These are phyloP conservation scores for Trametes pubescens DNA, from an alignment of 1,284 basidiomycete genomes.

Conservation along the genomic window DNA sequence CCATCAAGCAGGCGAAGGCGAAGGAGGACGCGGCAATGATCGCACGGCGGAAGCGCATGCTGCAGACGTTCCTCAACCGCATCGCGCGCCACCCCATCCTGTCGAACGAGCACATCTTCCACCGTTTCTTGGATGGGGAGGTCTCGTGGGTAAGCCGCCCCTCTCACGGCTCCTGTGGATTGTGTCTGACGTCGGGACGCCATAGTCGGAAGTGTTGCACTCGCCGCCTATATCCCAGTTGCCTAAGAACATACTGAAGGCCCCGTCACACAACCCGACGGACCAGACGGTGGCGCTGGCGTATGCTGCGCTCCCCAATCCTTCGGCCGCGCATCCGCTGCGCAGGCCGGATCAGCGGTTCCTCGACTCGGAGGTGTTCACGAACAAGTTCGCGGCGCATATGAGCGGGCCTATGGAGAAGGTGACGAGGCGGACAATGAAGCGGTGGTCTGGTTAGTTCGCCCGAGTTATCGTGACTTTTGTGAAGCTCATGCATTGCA, in stretches of 20 bases:
- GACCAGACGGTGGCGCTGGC: conserved; percentile 78
- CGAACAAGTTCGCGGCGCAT: conserved; percentile 94
- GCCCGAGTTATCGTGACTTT: background rate
- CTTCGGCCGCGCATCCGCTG: conserved; percentile 86
- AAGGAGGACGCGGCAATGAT: conserved; percentile 97
- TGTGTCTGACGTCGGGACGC: background rate
- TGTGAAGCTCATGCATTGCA: conserved; percentile 34
- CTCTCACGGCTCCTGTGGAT: background rate
- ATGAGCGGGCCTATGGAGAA: conserved; percentile 94
- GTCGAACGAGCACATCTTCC: conserved; percentile 94
- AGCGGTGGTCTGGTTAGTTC: conserved; percentile 88
- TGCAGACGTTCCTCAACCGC: conserved; percentile 95
- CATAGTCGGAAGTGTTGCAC: conserved; percentile 87
- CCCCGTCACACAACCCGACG: conserved; percentile 94
- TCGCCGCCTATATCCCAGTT: conserved; percentile 90
- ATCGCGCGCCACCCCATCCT: conserved; percentile 91
- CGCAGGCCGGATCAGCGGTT: conserved; percentile 93
- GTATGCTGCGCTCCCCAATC: conserved; percentile 88
- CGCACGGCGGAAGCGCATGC: conserved; percentile 90
- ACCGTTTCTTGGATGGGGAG: conserved; percentile 94
- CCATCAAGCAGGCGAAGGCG: conserved; percentile 95
- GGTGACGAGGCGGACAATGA: conserved; percentile 89
- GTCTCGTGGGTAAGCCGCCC: conserved; percentile 84
- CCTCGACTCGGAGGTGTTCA: conserved; percentile 96
- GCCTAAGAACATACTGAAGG: conserved; percentile 96